phyloP scores from a whole-genome alignment of 148 eudicot genomes.

The Chenopodium quinoa region DNA sequence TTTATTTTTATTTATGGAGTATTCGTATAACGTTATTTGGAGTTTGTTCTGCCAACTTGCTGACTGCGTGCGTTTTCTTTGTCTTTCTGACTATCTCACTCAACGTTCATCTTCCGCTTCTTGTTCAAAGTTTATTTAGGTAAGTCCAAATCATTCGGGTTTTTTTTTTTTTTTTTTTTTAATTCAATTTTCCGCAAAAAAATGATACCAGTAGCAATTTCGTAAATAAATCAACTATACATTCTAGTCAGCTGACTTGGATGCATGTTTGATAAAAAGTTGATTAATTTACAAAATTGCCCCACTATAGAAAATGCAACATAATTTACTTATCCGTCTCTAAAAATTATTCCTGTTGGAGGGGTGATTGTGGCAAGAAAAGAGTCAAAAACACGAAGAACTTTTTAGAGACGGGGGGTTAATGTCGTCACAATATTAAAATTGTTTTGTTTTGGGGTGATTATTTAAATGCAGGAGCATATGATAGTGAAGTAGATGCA shows the following conservation, averaged over 20 bases:
- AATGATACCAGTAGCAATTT: no score
- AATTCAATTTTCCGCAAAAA: slow-evolving; percentile 2
- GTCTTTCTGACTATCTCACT: slow-evolving; percentile 37
- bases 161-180: neutral
- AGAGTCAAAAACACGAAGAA: no score
- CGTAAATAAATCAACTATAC: no score
- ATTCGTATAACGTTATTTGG: slow-evolving; percentile 2
- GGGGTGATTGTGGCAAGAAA: no score
- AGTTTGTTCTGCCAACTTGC: slow-evolving; percentile 35
- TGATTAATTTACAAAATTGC: no score
- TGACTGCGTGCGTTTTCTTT: slow-evolving; percentile 52
- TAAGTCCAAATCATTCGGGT: slow-evolving; percentile 31
- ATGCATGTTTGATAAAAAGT: no score
- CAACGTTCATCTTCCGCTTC: slow-evolving; percentile 50
- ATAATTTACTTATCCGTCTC: no score
- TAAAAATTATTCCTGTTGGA: no score
- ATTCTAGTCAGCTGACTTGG: no score
- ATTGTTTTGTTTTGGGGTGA: neutral
- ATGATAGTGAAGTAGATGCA: slow-evolving; percentile 85
- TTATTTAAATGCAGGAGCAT: slow-evolving; percentile 62
- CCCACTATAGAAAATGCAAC: no score
- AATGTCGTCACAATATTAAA: no score
- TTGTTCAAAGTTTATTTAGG: slow-evolving; percentile 81
- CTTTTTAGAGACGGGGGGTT: no score
- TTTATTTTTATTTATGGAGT: neutral